Conservation (phyloP, 2,329 filamentous ascomycete genomes). For the Talaromyces sp. region DNA sequence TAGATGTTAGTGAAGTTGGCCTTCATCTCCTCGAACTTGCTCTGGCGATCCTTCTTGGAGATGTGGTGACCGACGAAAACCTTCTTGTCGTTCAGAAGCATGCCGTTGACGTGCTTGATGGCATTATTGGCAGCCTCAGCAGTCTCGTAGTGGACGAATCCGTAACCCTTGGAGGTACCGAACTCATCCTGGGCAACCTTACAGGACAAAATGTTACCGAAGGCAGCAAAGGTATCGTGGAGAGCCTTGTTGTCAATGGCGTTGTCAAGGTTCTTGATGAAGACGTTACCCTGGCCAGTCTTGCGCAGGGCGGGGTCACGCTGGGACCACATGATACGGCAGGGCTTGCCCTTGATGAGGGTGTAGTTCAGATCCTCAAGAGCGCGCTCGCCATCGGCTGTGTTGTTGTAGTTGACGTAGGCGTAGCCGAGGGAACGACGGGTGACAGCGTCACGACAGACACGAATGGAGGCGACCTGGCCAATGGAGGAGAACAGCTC, state of each 20-base stretch:
- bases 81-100: constrained; percentile 99
- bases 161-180: constrained; percentile 96
- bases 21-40: constrained; percentile 99
- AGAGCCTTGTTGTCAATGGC: constrained; percentile 99
- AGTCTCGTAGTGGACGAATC: constrained; percentile 99
- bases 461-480: constrained; percentile 97
- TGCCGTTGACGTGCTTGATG: constrained; percentile 99
- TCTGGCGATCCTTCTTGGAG: constrained; percentile 99
- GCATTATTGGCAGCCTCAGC: constrained; percentile 94
- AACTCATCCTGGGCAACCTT: constrained; percentile 98
- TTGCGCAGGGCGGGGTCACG: constrained; percentile 98
- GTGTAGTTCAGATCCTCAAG: constrained; percentile 99
- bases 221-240: constrained; percentile 97
- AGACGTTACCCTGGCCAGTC: constrained; percentile 98
- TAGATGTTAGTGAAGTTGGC: constrained; percentile 99
- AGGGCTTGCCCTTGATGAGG: constrained; percentile 96
- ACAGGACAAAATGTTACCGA: constrained; percentile 98
- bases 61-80: constrained; percentile 99
- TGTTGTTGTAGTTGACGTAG: constrained; percentile 99
- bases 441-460: constrained; percentile 98
- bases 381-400: constrained; percentile 92
- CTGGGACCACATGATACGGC: constrained; percentile 99
- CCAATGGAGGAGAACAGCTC: constrained; percentile 99
- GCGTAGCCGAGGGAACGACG: constrained; percentile 98
- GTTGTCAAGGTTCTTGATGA: constrained; percentile 99